Conservation (phyloP, 192 early-diverging fungal species). For the Anaeromyces robustus region DNA sequence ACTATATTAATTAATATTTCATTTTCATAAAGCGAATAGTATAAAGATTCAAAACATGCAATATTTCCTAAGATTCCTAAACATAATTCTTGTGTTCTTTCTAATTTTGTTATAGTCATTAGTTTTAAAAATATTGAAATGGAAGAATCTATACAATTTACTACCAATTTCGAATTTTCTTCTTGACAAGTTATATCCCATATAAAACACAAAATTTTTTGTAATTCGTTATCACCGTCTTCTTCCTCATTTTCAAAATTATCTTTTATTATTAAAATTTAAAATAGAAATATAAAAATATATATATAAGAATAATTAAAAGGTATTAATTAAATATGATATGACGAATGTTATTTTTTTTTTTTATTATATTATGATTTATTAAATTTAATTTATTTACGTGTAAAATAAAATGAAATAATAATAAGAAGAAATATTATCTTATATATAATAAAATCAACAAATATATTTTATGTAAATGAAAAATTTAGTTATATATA, state of each 20-base stretch:
- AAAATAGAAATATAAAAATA: no score
- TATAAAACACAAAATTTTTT: neutral
- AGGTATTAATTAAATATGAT: no score
- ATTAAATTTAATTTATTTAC: no score
- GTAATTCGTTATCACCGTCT: neutral
- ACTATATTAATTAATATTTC: neutral
- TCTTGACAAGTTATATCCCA: neutral
- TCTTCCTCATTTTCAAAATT: neutral
- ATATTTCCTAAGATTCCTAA: neutral
- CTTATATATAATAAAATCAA: no score
- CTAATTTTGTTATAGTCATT: neutral
- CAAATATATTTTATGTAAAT: no score
- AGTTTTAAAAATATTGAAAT: neutral
- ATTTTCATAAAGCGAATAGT: neutral
- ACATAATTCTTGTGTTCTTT: neutral
- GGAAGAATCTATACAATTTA: neutral
- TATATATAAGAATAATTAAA: no score
- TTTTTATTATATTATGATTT: no score
- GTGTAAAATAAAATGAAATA: no score
- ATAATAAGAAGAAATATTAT: no score
- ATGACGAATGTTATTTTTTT: no score
- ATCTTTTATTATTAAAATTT: neutral
- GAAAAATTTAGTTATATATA: no score
- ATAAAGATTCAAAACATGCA: neutral
- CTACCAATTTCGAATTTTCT: neutral